phyloP scores from a whole-genome alignment of 257 asterid genomes.

The Cynanchum wilfordii region DNA sequence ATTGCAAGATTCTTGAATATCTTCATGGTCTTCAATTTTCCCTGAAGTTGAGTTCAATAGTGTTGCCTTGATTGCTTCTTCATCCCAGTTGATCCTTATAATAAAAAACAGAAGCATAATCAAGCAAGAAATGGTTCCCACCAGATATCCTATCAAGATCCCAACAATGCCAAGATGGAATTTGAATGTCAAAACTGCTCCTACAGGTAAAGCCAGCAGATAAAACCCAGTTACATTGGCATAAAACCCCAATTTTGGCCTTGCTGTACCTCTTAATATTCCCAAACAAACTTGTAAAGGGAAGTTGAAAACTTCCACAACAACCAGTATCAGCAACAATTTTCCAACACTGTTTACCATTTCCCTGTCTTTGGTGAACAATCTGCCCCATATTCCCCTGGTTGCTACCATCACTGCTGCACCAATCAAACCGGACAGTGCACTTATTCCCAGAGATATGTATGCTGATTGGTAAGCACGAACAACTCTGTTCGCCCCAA shows the following conservation, averaged over 20 bases:
- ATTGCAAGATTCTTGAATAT: slow-evolving; percentile 6
- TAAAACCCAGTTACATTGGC: slow-evolving; percentile 72
- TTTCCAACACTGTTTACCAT: slow-evolving; percentile 40
- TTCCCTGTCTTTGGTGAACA: slow-evolving; percentile 51
- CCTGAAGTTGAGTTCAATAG: slow-evolving; percentile 19
- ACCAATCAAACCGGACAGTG: slow-evolving; percentile 38
- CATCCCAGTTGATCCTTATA: slow-evolving; percentile 56
- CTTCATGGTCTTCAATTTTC: slow-evolving; percentile 9
- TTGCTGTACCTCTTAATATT: slow-evolving; percentile 74
- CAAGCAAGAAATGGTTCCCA: slow-evolving; percentile 59
- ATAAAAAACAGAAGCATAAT: slow-evolving; percentile 46
- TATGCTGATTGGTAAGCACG: slow-evolving; percentile 42
- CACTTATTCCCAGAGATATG: slow-evolving; percentile 29
- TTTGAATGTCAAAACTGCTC: slow-evolving; percentile 52
- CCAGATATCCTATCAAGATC: slow-evolving; percentile 57
- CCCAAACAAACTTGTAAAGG: slow-evolving; percentile 85
- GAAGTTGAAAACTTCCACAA: slow-evolving; percentile 61
- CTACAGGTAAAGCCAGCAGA: slow-evolving; percentile 61
- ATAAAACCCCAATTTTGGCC: slow-evolving; percentile 71
- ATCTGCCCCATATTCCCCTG: slow-evolving; percentile 58
- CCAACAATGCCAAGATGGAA: slow-evolving; percentile 57
- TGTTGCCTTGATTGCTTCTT: slow-evolving; percentile 56
- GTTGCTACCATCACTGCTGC: slow-evolving; percentile 45
- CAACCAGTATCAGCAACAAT: slow-evolving; percentile 52
- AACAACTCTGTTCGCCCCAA: slow-evolving; percentile 44